A percentile compares a stretch with the other conserved stretches of the same genome.
phyloP scores from a whole-genome alignment of 2,329 filamentous ascomycete genomes.

The Leptographium galeiforme region DNA sequence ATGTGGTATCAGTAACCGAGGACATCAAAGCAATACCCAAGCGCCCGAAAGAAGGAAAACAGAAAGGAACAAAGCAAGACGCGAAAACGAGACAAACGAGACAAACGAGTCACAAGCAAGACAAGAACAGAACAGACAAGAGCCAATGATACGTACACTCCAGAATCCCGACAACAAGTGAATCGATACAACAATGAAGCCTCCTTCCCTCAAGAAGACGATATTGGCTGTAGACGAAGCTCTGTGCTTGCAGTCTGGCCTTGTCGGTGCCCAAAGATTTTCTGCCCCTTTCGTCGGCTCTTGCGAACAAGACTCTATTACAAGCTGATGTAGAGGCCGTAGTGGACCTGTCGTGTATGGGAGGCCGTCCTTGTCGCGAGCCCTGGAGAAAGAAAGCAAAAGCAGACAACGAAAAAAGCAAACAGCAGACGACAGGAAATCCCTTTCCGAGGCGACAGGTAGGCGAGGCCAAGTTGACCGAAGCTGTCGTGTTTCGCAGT shows the following conservation, averaged over 20 bases:
- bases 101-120: conserved; percentile 14
- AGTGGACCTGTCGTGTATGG: neutral
- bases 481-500: neutral
- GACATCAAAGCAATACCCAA: conserved; percentile 4
- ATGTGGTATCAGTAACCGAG: conserved; percentile 11
- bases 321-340: neutral
- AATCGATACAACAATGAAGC: conserved; percentile 9
- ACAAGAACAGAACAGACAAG: conserved; percentile 7
- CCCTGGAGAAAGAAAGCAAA: neutral
- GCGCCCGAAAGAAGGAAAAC: conserved; percentile 8
- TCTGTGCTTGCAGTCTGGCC: conserved; percentile 44
- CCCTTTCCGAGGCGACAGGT: no score
- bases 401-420: neutral
- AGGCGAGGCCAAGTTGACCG: neutral
- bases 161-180: conserved; percentile 17
- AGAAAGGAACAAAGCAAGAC: conserved; percentile 11
- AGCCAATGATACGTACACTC: conserved; percentile 44
- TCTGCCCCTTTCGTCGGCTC: neutral
- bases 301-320: conserved; percentile 1
- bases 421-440: neutral
- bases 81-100: conserved; percentile 11
- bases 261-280: conserved; percentile 1
- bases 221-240: conserved; percentile 40
- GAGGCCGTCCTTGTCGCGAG: neutral
- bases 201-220: conserved; percentile 17